These are phyloP conservation scores for Colletotrichum spinosum DNA, from an alignment of 2,329 filamentous ascomycete species.

Conservation along the genomic window DNA sequence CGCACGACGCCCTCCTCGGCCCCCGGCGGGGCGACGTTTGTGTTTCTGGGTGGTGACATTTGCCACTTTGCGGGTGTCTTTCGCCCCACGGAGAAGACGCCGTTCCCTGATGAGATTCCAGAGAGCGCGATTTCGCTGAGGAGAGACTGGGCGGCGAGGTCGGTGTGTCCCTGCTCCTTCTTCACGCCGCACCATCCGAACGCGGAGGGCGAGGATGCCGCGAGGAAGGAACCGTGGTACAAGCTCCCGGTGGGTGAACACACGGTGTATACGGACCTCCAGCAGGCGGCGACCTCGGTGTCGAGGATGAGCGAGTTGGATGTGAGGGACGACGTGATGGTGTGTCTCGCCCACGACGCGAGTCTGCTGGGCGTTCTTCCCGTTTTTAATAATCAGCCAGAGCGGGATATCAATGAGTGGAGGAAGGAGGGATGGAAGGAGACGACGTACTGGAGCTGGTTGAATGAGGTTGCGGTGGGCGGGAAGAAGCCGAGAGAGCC, in stretches of 20 bases:
- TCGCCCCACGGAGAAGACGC: conserved; percentile 9
- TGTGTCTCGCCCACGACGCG: conserved; percentile 34
- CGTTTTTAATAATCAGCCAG: conserved; percentile 29
- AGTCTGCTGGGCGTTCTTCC: conserved; percentile 27
- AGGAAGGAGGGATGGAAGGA: conserved; percentile 19
- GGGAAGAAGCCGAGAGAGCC: conserved; percentile 16
- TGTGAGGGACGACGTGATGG: conserved; percentile 25
- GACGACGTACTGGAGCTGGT: conserved; percentile 34
- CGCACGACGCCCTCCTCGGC: conserved; percentile 35
- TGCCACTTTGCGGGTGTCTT: conserved; percentile 38
- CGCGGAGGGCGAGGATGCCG: neutral
- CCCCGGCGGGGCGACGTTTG: conserved; percentile 35
- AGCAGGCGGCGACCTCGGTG: conserved; percentile 17
- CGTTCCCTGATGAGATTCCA: conserved; percentile 21
- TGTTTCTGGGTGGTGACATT: conserved; percentile 41
- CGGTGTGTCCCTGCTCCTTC: conserved; percentile 22
- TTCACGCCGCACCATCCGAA: conserved; percentile 31
- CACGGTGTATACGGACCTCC: conserved; percentile 26
- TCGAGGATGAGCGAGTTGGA: conserved; percentile 35
- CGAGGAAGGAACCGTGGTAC: conserved; percentile 22
- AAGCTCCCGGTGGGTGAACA: conserved; percentile 8
- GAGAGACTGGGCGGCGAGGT: conserved; percentile 10
- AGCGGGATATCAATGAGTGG: conserved; percentile 29
- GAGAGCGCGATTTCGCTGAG: conserved; percentile 13
- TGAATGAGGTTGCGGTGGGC: conserved; percentile 27